Base-by-base conservation (phyloP, 352 stramenopile species). In the Pythium dissotocum region DNA sequence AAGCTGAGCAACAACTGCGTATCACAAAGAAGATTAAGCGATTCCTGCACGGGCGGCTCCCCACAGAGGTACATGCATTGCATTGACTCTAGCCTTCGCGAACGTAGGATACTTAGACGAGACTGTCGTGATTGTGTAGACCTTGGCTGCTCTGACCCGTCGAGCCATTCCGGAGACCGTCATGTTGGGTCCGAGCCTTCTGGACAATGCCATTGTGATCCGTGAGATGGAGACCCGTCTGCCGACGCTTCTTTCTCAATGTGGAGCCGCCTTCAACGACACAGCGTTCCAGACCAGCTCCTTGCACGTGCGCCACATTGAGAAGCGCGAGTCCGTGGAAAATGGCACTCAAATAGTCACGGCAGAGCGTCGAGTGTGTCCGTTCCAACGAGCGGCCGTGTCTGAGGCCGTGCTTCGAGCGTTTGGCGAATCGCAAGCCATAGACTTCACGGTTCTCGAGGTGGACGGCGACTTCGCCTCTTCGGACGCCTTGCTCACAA, bases 1-100 rank as follows among this genome's bases (percentile, higher is more conserved):
- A 77, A 10, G 42, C 85, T 35, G 73, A 89, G 53, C 75, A 56
- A 26, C 67, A 70, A 49, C 57, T 73, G 32, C 48, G 57, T 7
- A 9, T 73, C 2, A 46, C 53, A 32, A 69, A 63, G 52, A 58
- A 48, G 18, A 42, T 73, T 9, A 54, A 73, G 48, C 49, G 53
- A n/a, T 18, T 62, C 30, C 51, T 73, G 7, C 40, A 69, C 32
- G 32, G 40, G 26, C 54, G 49, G 16, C 46, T 53, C 30, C 48
- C 58, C 48, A 14, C 28, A 7, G 51, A 71, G 33, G 65, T 71
- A 35, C 21, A n/a, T n/a, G n/a, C n/a, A n/a, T n/a, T n/a, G n/a
- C n/a, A n/a, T n/a, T n/a, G n/a, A n/a, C n/a, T n/a, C n/a, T n/a
- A n/a, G n/a, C n/a, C n/a, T n/a, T n/a, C n/a, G n/a, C n/a, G n/a